Percentiles rank a stretch among this genome's conserved stretches.
phyloP scores from a whole-genome alignment of 1,284 basidiomycete species.

The Ustilago shanxiensis region DNA sequence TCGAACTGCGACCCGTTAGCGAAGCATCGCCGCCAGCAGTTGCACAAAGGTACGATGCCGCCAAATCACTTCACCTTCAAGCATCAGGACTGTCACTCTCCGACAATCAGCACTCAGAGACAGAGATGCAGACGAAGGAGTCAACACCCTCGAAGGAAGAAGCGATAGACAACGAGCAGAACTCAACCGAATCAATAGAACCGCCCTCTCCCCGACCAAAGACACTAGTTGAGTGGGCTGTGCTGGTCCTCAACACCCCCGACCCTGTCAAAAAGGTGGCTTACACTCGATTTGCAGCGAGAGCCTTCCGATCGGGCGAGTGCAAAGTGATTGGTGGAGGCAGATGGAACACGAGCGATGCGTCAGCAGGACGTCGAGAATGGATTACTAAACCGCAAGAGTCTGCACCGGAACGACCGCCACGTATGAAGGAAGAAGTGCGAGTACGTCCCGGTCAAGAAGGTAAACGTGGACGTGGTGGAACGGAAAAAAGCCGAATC shows the following conservation, averaged over 20 bases:
- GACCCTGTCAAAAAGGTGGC: slow-evolving; percentile 80
- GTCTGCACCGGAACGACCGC: slow-evolving; percentile 78
- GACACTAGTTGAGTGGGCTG: slow-evolving; percentile 81
- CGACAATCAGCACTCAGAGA: not conserved
- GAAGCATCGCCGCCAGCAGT: slow-evolving; percentile 74
- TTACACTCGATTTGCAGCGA: slow-evolving; percentile 79
- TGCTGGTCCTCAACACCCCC: slow-evolving; percentile 79
- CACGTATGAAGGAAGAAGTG: slow-evolving; percentile 73
- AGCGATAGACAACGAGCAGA: not conserved
- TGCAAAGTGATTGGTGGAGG: slow-evolving; percentile 76
- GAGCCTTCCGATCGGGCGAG: slow-evolving; percentile 79
- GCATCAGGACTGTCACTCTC: slow-evolving; percentile 40
- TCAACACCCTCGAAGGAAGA: not conserved
- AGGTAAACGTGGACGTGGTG: slow-evolving; percentile 75
- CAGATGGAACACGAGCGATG: slow-evolving; percentile 34
- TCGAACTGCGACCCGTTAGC: slow-evolving; percentile 83
- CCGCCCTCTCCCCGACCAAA: slow-evolving; percentile 54
- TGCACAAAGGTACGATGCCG: slow-evolving; percentile 28
- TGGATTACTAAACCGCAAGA: slow-evolving; percentile 54
- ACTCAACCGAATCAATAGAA: slow-evolving; percentile 7
- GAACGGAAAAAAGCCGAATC: slow-evolving; percentile 77
- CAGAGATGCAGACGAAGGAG: not conserved
- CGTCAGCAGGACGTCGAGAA: slow-evolving; percentile 14
- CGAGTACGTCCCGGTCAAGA: slow-evolving; percentile 78
- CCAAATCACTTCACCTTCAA: slow-evolving; percentile 35